phyloP scores from a whole-genome alignment of 192 early-diverging fungal species.

The Haplosporangium gracile region DNA sequence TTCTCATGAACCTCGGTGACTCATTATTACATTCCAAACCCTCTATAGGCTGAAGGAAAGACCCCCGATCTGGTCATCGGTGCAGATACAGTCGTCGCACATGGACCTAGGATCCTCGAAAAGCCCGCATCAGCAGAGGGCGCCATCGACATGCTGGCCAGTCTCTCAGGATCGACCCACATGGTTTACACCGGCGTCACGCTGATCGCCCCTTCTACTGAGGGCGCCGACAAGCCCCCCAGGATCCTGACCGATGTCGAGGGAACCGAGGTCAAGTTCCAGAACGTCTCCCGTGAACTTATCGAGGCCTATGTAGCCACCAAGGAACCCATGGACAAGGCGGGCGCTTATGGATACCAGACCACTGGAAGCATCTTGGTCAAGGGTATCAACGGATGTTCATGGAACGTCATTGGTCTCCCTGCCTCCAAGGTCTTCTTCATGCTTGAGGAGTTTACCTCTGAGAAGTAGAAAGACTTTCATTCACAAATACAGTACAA shows the following conservation, averaged over 20 bases:
- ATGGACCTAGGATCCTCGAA: slow-evolving; percentile 79
- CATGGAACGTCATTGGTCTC: slow-evolving; percentile 84
- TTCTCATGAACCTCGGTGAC: background rate
- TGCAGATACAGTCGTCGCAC: slow-evolving; percentile 86
- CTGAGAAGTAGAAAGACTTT: background rate
- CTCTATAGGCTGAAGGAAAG: slow-evolving; percentile 27
- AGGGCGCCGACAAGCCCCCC: slow-evolving; percentile 29
- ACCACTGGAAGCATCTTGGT: slow-evolving; percentile 79
- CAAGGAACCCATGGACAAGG: slow-evolving; percentile 77
- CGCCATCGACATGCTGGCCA: slow-evolving; percentile 73
- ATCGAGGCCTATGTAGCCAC: slow-evolving; percentile 73
- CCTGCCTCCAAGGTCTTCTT: slow-evolving; percentile 50
- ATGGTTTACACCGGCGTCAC: slow-evolving; percentile 82
- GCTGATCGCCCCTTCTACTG: slow-evolving; percentile 58
- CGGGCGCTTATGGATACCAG: slow-evolving; percentile 91
- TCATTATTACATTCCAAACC: background rate
- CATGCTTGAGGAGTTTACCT: slow-evolving; percentile 43
- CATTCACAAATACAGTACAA: background rate
- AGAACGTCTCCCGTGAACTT: slow-evolving; percentile 68
- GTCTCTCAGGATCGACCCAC: slow-evolving; percentile 74
- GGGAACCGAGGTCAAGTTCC: slow-evolving; percentile 77
- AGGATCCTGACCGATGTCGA: slow-evolving; percentile 63
- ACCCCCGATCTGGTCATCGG: slow-evolving; percentile 78
- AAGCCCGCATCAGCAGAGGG: slow-evolving; percentile 76
- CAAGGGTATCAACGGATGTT: slow-evolving; percentile 81